phyloP scores from a whole-genome alignment of 306 rosid species.

The Citrullus colocynthis region DNA sequence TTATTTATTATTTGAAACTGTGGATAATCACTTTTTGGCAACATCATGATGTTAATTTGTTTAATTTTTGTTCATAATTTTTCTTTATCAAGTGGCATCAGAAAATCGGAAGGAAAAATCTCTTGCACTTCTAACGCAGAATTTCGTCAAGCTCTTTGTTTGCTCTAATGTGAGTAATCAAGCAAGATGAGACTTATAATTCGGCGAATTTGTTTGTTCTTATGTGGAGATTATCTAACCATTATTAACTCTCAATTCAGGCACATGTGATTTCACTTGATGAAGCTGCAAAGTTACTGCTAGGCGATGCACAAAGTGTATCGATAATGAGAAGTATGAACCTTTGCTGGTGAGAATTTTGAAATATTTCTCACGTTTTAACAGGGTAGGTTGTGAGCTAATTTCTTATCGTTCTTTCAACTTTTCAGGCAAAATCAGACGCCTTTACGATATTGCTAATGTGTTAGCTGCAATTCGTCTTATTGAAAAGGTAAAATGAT shows the following conservation, averaged over 20 bases:
- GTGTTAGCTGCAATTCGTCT: slow-evolving; percentile 78
- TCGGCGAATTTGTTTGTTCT: neutral
- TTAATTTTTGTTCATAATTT: neutral
- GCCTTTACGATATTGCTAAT: slow-evolving; percentile 89
- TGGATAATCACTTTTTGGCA: neutral
- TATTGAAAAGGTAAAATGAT: slow-evolving; percentile 65
- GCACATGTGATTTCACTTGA: slow-evolving; percentile 70
- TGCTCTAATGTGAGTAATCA: slow-evolving; percentile 58
- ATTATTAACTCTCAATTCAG: slow-evolving; percentile 16
- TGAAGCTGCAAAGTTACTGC: slow-evolving; percentile 75
- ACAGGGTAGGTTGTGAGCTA: neutral
- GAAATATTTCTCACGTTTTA: neutral
- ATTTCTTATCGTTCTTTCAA: neutral
- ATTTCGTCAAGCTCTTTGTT: slow-evolving; percentile 86
- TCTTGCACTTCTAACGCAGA: slow-evolving; percentile 74
- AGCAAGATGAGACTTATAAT: neutral
- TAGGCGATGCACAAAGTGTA: slow-evolving; percentile 61
- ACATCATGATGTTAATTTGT: neutral
- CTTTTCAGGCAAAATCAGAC: slow-evolving; percentile 86
- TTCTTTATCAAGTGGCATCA: slow-evolving; percentile 15
- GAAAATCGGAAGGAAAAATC: slow-evolving; percentile 85
- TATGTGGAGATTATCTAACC: neutral
- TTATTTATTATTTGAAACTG: neutral
- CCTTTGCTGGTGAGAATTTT: neutral
- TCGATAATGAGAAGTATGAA: slow-evolving; percentile 73